phyloP scores from a whole-genome alignment of 2,329 filamentous ascomycete genomes.

The Aureobasidium melanogenum region DNA sequence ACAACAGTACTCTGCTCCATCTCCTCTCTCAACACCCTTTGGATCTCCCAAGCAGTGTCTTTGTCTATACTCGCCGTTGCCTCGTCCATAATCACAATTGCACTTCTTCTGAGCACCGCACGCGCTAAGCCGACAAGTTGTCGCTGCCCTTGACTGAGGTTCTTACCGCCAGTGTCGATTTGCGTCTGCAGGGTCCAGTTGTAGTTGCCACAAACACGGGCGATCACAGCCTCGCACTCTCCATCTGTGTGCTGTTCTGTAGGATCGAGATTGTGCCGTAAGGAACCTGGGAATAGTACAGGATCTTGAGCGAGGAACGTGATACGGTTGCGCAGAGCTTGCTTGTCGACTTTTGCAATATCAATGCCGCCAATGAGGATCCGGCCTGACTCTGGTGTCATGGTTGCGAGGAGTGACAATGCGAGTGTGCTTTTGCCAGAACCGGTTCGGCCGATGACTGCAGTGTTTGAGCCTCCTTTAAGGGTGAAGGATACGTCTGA shows the following conservation, averaged over 20 bases:
- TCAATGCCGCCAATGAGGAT: constrained; percentile 55
- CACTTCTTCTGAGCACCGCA: constrained; percentile 52
- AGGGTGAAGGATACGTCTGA: constrained; percentile 62
- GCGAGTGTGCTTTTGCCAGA: constrained; percentile 77
- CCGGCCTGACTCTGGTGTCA: constrained; percentile 44
- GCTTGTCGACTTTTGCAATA: constrained; percentile 49
- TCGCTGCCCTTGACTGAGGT: constrained; percentile 55
- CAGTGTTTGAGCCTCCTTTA: constrained; percentile 67
- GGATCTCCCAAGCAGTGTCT: constrained; percentile 50
- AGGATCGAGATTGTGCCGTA: constrained; percentile 56
- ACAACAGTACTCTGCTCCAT: constrained; percentile 53
- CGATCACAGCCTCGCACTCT: constrained; percentile 45
- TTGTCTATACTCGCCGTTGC: constrained; percentile 57
- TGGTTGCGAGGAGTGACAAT: constrained; percentile 49
- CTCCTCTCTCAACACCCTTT: constrained; percentile 47
- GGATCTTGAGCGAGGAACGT: constrained; percentile 62
- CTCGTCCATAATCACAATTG: constrained; percentile 58
- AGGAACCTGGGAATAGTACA: constrained; percentile 53
- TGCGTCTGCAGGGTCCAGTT: constrained; percentile 48
- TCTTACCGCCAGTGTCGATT: constrained; percentile 53
- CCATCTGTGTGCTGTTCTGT: constrained; percentile 47
- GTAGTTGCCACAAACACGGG: constrained; percentile 45
- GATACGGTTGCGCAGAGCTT: constrained; percentile 51
- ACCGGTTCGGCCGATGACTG: constrained; percentile 71
- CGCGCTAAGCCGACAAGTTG: constrained; percentile 56